phyloP scores from a whole-genome alignment of 2,329 filamentous ascomycete species.

The Emydomyces testavorans region DNA sequence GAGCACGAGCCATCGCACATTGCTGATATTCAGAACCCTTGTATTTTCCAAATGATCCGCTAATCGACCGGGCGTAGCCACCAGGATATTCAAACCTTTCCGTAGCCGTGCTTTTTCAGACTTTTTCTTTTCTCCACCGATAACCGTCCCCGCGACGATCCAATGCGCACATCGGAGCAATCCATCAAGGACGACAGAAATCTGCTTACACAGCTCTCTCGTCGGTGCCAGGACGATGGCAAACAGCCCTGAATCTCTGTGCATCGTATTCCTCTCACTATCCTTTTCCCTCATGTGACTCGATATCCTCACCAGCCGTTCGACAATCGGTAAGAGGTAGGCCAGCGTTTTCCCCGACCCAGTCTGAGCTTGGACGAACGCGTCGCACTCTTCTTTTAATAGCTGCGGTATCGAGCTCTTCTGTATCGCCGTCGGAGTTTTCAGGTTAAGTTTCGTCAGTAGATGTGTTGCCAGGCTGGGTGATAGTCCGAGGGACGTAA shows the following conservation, averaged over 20 bases:
- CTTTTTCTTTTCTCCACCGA: conserved; percentile 60
- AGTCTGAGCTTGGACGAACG: conserved; percentile 93
- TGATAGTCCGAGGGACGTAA: conserved; percentile 74
- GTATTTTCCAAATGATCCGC: conserved; percentile 90
- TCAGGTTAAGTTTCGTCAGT: conserved; percentile 72
- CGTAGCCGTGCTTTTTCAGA: conserved; percentile 85
- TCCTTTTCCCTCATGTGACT: conserved; percentile 38
- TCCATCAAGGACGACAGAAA: conserved; percentile 72
- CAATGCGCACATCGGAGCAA: conserved; percentile 82
- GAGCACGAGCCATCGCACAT: conserved; percentile 83
- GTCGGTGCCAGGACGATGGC: conserved; percentile 91
- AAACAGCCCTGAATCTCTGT: conserved; percentile 79
- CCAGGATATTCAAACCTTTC: conserved; percentile 90
- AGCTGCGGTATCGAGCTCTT: conserved; percentile 76
- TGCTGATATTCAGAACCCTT: conserved; percentile 73
- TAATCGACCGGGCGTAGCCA: conserved; percentile 84
- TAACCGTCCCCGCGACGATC: conserved; percentile 81
- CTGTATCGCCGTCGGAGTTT: conserved; percentile 88
- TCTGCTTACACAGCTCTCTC: conserved; percentile 88
- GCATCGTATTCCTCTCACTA: conserved; percentile 44
- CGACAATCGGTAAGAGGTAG: conserved; percentile 86
- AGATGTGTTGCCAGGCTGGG: conserved; percentile 70
- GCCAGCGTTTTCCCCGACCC: conserved; percentile 95
- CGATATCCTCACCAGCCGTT: conserved; percentile 69
- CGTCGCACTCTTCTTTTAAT: conserved; percentile 69